A percentile compares a stretch with the other conserved stretches of the same genome.
phyloP scores from a whole-genome alignment of 805 yeast genomes.

The Suhomyces sp. region DNA sequence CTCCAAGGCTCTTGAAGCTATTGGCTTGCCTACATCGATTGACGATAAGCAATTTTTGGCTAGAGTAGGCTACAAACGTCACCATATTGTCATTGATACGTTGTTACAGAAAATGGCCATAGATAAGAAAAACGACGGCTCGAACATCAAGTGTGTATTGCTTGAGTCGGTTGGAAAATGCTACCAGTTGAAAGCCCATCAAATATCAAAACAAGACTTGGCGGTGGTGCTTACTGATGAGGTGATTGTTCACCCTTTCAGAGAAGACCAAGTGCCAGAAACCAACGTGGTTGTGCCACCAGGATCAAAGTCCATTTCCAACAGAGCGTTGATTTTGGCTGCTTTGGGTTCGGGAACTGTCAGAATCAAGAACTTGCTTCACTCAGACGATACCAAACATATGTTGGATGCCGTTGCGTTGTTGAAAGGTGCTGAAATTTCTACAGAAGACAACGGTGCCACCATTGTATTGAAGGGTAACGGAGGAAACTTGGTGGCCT shows the following conservation, averaged over 20 bases:
- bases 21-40: conserved; percentile 78
- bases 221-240: conserved; percentile 83
- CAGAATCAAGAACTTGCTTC: conserved; percentile 77
- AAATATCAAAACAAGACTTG: conserved; percentile 76
- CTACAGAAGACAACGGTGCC: conserved; percentile 86
- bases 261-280: conserved; percentile 25
- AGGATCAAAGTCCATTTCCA: conserved; percentile 95
- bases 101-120: conserved; percentile 85
- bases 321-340: conserved; percentile 89
- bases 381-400: conserved; percentile 94
- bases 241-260: conserved; percentile 60
- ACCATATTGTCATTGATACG: conserved; percentile 67
- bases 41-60: conserved; percentile 65
- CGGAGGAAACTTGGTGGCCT: conserved; percentile 71
- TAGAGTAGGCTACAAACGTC: conserved; percentile 61
- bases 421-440: conserved; percentile 76
- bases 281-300: conserved; percentile 72
- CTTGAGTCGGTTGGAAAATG: conserved; percentile 85
- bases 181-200: conserved; percentile 82
- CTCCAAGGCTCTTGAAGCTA: conserved; percentile 76
- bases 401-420: conserved; percentile 85
- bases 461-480: conserved; percentile 82
- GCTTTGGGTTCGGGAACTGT: conserved; percentile 88
- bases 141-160: conserved; percentile 81
- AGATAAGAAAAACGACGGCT: conserved; percentile 95